Conservation (phyloP, 768 basidiomycete genomes). For the Mycena epipterygia region DNA sequence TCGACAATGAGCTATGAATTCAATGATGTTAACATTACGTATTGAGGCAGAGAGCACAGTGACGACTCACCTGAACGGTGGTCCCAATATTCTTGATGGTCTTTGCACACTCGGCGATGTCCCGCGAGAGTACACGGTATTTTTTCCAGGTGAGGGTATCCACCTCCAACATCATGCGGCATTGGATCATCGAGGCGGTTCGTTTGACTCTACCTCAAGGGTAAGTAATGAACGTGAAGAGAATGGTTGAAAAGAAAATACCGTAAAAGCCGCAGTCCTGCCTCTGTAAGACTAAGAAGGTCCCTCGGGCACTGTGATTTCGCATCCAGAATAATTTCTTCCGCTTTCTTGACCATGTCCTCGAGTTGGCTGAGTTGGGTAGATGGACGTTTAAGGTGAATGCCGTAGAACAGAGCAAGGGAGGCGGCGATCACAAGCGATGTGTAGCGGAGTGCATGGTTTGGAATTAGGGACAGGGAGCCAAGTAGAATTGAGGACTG, state of each 20-base stretch:
- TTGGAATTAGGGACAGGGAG: not conserved
- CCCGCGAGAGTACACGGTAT: constrained; percentile 2
- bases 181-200: not conserved
- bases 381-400: not conserved
- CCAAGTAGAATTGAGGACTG: not conserved
- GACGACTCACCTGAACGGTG: constrained; percentile 11
- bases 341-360: not conserved
- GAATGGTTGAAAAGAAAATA: not conserved
- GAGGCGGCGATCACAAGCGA: not conserved
- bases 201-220: constrained; percentile 3
- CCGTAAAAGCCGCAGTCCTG: constrained; percentile 1
- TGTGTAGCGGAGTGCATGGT: not conserved
- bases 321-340: not conserved
- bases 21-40: not conserved
- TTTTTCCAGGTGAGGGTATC: constrained; percentile 15
- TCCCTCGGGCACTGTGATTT: not conserved
- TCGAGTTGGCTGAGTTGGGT: not conserved
- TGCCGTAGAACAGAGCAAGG: not conserved
- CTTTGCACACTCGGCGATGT: not conserved
- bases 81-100: not conserved
- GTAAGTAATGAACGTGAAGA: not conserved
- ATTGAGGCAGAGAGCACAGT: too few species aligned
- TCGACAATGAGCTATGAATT: constrained; percentile 13
- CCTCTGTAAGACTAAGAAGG: not conserved
- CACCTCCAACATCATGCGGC: not conserved